Evolutionary conservation across 306 rosid genomes (phyloP), one percentile per base, ranked within the genome.

Genomic region (Urtica urens): DNA sequence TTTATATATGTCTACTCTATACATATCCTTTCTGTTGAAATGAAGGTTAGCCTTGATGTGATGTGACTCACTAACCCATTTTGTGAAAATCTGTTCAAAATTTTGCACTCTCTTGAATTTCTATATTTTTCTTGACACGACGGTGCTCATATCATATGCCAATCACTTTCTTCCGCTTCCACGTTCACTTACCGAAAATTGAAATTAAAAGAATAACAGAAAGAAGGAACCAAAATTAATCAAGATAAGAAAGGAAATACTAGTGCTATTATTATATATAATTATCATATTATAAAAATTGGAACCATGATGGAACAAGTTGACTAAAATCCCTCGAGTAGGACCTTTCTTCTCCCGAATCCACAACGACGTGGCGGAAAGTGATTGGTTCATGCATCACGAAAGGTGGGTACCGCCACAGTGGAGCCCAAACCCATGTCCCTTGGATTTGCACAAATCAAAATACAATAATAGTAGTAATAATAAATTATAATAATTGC

Each of bases 121-220:
- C 22, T 42, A 5, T 42, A 11, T 16, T 17, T 9, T 7, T 23
- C 23, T 42, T 42, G 48, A 8, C 48, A 42, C 48, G 23, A 51
- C 63, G 74, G 63, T 23, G 65, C 79, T 67, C 71, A 63, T 69
- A 40, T 65, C 68, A 53, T 26, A 38, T 39, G 66, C 79, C 83
- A 63, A 75, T 76, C 67, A 83, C 76, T 78, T 49, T 51, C 61
- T 50, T 37, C 49, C 62, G 57, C 68, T 64, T 53, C 62, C 71
- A 65, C 46, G 64, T 51, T 31, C 43, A 50, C 63, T 43, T 22
- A 57, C 55, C 35, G n/a, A n/a, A n/a, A n/a, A n/a, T n/a, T n/a
- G n/a, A n/a, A n/a, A n/a, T n/a, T n/a, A n/a, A n/a, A n/a, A n/a
- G n/a, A n/a, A n/a, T n/a, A n/a, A n/a, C n/a, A n/a, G n/a, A n/a